Base-by-base conservation (phyloP, 73 alveolate species). In the Paramecium sonneborni region DNA sequence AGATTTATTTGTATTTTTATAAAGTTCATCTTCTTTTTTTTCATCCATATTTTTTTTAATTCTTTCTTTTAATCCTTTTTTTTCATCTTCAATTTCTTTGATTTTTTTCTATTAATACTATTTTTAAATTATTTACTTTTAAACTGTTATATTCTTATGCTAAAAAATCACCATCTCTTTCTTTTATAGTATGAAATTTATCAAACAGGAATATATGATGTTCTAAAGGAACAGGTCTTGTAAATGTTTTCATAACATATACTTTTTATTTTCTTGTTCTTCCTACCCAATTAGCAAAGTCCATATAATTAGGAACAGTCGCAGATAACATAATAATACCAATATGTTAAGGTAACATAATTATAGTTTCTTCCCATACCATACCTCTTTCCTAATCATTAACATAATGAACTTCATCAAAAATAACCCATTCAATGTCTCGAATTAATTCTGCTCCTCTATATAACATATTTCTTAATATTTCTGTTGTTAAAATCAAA, bases 291-390 rank as follows among this genome's bases (percentile, higher is more conserved):
- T 97, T 96, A 15, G 99, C 99, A 93, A 98, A 96, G 88, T 97
- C 99, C 95, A 89, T 93, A 92, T 96, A 95, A 90, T 98, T 98
- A 4, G 99, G 99, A 72, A 98, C 98, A 6, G 99, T 98, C 7
- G 99, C 99, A 32, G 74, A 72, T 0, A 84, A 44, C 92, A 85
- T 85, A 32, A 85, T 72, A 10, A 85, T 57, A 10, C 92, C 92
- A 8, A 85, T 85, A 11, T 96, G 97, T 30, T 84, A 97, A 2
- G 99, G 99, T 38, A 98, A 93, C 94, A 98, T 95, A 85, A 98
- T 96, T 76, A 98, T 93, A 38, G 97, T 96, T 85, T 98, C 99
- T 92, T 98, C 99, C 99, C 99, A 98, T 5, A 98, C 99, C 92
- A 93, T 97, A 8, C 99, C 99, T 92, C 99, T 92, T 67, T 98